These are phyloP conservation scores for Saturnispora dispora DNA, from an alignment of 805 yeast species.

Conservation along the genomic window DNA sequence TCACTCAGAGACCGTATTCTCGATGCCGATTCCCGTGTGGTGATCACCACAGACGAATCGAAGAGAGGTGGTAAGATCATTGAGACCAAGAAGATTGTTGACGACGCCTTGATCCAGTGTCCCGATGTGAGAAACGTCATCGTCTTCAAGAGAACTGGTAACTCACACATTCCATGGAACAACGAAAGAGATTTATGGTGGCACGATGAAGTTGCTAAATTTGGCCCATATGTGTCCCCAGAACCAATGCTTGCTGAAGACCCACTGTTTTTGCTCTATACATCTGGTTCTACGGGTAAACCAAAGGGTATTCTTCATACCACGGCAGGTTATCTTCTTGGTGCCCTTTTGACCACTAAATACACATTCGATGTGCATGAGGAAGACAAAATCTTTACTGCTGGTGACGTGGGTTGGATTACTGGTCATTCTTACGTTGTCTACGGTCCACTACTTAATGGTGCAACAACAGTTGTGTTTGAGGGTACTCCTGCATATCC, in stretches of 20 bases:
- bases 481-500: constrained; percentile 89
- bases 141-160: constrained; percentile 69
- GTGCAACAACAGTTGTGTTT: constrained; percentile 71
- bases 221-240: constrained; percentile 63
- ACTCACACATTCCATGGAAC: constrained; percentile 39
- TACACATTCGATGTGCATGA: constrained; percentile 70
- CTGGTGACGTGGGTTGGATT: constrained; percentile 90
- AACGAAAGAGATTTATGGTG: constrained; percentile 66
- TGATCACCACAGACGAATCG: constrained; percentile 76
- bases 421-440: constrained; percentile 81
- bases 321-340: constrained; percentile 71
- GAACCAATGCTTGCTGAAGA: constrained; percentile 72
- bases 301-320: constrained; percentile 83
- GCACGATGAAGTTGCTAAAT: constrained; percentile 60
- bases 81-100: constrained; percentile 74
- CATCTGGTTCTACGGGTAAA: constrained; percentile 83
- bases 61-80: constrained; percentile 76
- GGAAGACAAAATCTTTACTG: constrained; percentile 70
- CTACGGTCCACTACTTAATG: constrained; percentile 70
- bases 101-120: constrained; percentile 62
- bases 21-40: constrained; percentile 63
- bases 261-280: constrained; percentile 70
- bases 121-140: constrained; percentile 62
- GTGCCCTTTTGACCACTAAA: constrained; percentile 64
- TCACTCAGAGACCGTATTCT: constrained; percentile 62